phyloP scores from a whole-genome alignment of 2,329 filamentous ascomycete genomes.

The Ceratocystis variospora region DNA sequence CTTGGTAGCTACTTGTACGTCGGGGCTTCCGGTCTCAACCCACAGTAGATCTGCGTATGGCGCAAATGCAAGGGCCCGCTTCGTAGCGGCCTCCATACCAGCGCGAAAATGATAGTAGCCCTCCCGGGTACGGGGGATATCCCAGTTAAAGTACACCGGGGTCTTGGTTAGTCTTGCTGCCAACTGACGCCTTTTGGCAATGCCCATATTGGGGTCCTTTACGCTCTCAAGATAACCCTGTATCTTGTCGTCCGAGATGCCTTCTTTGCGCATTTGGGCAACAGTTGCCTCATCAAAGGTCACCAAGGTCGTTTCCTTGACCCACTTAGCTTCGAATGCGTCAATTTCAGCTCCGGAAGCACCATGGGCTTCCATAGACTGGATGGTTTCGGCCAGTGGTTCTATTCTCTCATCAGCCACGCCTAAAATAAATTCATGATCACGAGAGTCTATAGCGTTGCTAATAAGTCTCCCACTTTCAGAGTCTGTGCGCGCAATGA shows the following conservation, averaged over 20 bases:
- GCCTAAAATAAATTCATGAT: constrained; percentile 94
- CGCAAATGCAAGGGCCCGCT: constrained; percentile 80
- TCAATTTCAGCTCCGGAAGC: constrained; percentile 71
- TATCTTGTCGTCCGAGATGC: constrained; percentile 49
- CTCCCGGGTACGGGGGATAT: constrained; percentile 82
- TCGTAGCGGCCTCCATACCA: constrained; percentile 74
- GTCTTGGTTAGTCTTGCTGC: constrained; percentile 52
- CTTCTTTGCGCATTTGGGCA: constrained; percentile 55
- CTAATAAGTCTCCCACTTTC: constrained; percentile 85
- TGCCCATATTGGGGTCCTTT: constrained; percentile 57
- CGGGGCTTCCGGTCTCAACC: constrained; percentile 90
- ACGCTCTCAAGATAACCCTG: constrained; percentile 53
- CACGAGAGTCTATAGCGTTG: constrained; percentile 80
- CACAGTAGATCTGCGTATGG: constrained; percentile 91
- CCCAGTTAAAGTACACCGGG: constrained; percentile 74
- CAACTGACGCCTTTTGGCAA: constrained; percentile 61
- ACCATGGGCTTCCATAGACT: constrained; percentile 74
- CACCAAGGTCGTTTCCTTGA: constrained; percentile 69
- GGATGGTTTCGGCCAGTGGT: constrained; percentile 75
- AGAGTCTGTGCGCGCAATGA: constrained; percentile 90
- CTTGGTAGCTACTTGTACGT: constrained; percentile 58
- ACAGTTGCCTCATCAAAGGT: constrained; percentile 86
- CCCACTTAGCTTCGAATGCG: constrained; percentile 72
- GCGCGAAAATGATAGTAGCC: constrained; percentile 85
- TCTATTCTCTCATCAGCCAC: constrained; percentile 60